Percentiles rank a stretch among this genome's conserved stretches.
Conservation (phyloP, 805 yeast species). For the Grigorovia humatica region DNA sequence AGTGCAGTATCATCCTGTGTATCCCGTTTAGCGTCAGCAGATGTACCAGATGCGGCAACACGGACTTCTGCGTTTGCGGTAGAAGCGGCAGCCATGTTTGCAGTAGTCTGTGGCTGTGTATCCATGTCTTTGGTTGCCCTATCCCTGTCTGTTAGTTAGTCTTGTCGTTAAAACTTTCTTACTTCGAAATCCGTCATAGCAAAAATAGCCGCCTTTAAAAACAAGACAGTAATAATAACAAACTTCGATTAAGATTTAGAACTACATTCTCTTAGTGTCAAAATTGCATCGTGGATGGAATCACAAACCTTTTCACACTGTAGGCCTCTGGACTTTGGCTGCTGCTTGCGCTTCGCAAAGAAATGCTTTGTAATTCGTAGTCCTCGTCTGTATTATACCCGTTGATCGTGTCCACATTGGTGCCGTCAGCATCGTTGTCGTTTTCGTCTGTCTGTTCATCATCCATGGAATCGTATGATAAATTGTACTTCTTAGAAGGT, state of each 20-base stretch:
- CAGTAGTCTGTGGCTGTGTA: too few relatives aligned
- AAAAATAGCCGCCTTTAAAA: too few relatives aligned
- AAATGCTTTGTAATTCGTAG: slow-evolving; percentile 16
- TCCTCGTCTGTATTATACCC: neutral
- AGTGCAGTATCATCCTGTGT: neutral
- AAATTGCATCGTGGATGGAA: slow-evolving; percentile 21
- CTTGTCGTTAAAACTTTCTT: too few relatives aligned
- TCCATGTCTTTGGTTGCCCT: too few relatives aligned
- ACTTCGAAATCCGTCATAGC: too few relatives aligned
- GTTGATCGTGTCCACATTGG: neutral
- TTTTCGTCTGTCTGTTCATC: neutral
- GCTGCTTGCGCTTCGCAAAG: slow-evolving; percentile 7
- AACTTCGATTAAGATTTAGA: too few relatives aligned
- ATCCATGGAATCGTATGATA: neutral
- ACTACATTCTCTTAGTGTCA: slow-evolving; percentile 2
- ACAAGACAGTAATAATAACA: too few relatives aligned
- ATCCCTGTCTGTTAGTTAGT: too few relatives aligned
- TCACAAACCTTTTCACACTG: slow-evolving; percentile 9
- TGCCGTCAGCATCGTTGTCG: neutral
- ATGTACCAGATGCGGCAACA: too few relatives aligned
- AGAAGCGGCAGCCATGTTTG: too few relatives aligned
- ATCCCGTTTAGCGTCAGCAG: too few relatives aligned
- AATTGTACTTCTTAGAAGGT: neutral
- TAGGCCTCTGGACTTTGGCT: neutral
- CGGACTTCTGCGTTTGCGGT: too few relatives aligned